Evolutionary conservation across 768 basidiomycete species (phyloP).

Genomic region (Paxillus rubicundulus): DNA sequence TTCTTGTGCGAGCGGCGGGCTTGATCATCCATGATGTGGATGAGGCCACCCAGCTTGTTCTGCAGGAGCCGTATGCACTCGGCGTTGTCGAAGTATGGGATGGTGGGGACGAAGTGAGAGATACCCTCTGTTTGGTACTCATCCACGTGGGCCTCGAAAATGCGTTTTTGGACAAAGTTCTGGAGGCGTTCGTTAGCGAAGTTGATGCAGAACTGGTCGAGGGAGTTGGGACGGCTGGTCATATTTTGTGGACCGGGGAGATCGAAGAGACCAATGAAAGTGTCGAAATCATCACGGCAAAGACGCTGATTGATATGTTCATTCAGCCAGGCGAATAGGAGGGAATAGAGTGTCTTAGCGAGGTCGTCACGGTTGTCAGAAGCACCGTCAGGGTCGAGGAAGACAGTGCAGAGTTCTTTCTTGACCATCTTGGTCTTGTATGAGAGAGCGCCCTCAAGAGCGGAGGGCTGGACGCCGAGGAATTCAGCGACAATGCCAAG

Average conservation of each 20-base stretch:
- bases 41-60: conserved; percentile 83
- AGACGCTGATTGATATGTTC: conserved; percentile 95
- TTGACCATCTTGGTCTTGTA: conserved; percentile 92
- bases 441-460: conserved; percentile 77
- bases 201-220: conserved; percentile 96
- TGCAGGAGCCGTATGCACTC: conserved; percentile 87
- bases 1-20: conserved; percentile 83
- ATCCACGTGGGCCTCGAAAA: conserved; percentile 78
- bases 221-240: conserved; percentile 82
- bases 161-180: conserved; percentile 70
- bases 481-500: conserved; percentile 88
- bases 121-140: conserved; percentile 88
- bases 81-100: conserved; percentile 86
- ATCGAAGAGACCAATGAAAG: conserved; percentile 92
- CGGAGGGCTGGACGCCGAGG: conserved; percentile 72
- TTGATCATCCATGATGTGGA: conserved; percentile 98
- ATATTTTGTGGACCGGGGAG: conserved; percentile 92
- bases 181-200: conserved; percentile 93
- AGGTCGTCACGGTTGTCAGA: conserved; percentile 93
- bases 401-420: conserved; percentile 96
- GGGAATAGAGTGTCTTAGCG: conserved; percentile 88
- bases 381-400: conserved; percentile 92
- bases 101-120: conserved; percentile 58
- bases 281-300: conserved; percentile 88
- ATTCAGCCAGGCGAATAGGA: conserved; percentile 95